Conservation (phyloP, 2,329 filamentous ascomycete genomes). For the Aspergillus uvarum region DNA sequence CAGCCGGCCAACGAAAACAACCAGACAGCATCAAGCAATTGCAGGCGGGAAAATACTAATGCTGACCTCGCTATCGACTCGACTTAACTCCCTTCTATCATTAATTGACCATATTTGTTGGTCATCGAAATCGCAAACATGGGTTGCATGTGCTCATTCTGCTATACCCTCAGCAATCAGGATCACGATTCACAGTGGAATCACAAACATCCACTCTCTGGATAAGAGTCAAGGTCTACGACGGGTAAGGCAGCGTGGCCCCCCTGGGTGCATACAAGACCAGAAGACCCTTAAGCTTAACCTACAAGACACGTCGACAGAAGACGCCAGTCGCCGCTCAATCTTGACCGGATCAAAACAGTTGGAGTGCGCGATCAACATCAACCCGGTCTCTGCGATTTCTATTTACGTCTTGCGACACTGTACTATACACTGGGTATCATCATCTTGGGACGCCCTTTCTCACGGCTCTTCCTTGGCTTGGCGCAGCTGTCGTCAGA, state of each 20-base stretch:
- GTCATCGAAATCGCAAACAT: neutral
- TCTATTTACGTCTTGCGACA: conserved; percentile 3
- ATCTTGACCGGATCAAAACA: neutral
- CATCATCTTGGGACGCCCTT: neutral
- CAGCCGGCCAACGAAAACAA: neutral
- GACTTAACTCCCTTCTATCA: neutral
- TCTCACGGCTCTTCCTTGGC: neutral
- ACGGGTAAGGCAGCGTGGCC: neutral
- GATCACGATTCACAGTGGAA: too few relatives aligned
- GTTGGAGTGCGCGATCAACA: conserved; percentile 10
- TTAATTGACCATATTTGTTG: neutral
- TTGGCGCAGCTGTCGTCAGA: conserved; percentile 7
- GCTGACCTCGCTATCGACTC: conserved; percentile 3
- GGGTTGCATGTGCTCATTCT: neutral
- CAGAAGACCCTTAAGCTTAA: conserved; percentile 16
- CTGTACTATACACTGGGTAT: too few relatives aligned
- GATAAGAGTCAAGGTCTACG: neutral
- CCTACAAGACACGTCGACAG: conserved; percentile 13
- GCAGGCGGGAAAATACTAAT: conserved; percentile 2
- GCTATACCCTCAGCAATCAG: neutral
- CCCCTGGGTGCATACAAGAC: neutral
- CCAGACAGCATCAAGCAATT: neutral
- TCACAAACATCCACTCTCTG: neutral
- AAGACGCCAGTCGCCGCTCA: neutral
- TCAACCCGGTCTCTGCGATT: neutral